Evolutionary conservation across 176 grass and related monocot genomes (phyloP), one percentile per base, ranked within the genome.

Genomic region (Cenchrus americanus): DNA sequence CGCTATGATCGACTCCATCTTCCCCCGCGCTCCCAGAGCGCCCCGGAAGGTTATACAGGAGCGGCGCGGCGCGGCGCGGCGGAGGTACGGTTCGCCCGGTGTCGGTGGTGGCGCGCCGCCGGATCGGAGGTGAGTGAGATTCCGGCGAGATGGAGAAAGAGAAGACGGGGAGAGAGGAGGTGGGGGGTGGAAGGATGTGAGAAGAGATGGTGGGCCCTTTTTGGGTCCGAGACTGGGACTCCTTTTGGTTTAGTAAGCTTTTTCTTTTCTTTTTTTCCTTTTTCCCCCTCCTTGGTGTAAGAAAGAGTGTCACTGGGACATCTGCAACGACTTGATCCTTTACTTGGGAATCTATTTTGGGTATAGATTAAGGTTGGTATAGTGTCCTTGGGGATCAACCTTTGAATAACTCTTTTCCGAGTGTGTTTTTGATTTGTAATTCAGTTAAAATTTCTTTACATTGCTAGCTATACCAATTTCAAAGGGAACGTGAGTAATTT

Each of bases 1-100:
- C 82, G 97, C 97, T 67, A 99, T 88, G 83, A 99, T 99, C 67
- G 97, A 99, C 91, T 99, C 97, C 97, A 99, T 99, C 81, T 67
- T 94, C 71, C 76, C 76, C 81, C 26, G 47, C 66, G 27, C 79
- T 67, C 21, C 68, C 55, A 72, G 68, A n/a, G 27, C 32, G 15
- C 23, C 49, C 63, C 62, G 44, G 59, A 44, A 52, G 10, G 27
- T 10, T 11, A 14, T 12, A 12, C 76, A 6, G 34, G n/a, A 66
- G 49, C 10, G 66, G 66, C 4, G 8, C 54, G 18, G 32, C 26
- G 34, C 34, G 18, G 32, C 26, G 32, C 32, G 18, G 32, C 21
- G 53, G 32, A 32, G 8, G n/a, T 18, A 6, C 23, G 7, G 55
- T 14, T 30, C 30, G 44, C 2, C 69, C 58, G 24, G 58, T 15